Evolutionary conservation across 2,329 filamentous ascomycete genomes (phyloP), one percentile per base, ranked within the genome.

Genomic region (Fusarium sp.): DNA sequence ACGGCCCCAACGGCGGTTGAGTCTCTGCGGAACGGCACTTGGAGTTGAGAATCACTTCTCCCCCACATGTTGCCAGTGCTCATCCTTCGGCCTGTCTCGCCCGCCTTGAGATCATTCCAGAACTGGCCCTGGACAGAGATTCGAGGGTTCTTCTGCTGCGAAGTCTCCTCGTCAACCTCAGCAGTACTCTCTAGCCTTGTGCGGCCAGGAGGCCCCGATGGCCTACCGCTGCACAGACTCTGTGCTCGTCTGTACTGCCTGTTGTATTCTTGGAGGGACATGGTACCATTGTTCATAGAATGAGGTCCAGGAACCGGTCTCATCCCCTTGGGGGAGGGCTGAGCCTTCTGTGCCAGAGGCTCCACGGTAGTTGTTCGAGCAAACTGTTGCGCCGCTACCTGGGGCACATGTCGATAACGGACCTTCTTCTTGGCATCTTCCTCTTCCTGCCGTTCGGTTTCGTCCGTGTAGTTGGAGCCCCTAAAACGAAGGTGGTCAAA

Each of bases 381-480:
- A 71, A 89, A 89, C 62, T 88, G 85, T 11, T 81, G 74, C 1
- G 86, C 86, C 0, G 87, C 87, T 34, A 85, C 81, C 57, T 81
- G 80, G 13, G 87, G 87, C 2, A 87, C 77, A 69, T 89, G 84
- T 34, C 79, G 84, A 67, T 87, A 84, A 6, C 58, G 72, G 56
- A 34, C 62, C 27, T 56, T 67, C 40, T 66, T 65, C 16, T 61
- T 56, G 16, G 56, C 34, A 18, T 63, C 31, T 29, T 73, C 68
- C 14, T 56, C 62, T 10, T 71, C 68, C 50, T 74, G 61, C 64
- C 50, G 67, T 67, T 33, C 71, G 33, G 36, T 58, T 60, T 70
- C 65, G 6, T 70, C 68, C 5, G 54, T 69, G 50, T 73, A 72
- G 49, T 75, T 75, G 56, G 73, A 74, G 13, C 73, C 70, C 38